phyloP scores from a whole-genome alignment of 306 rosid species.

The Pyrus communis region DNA sequence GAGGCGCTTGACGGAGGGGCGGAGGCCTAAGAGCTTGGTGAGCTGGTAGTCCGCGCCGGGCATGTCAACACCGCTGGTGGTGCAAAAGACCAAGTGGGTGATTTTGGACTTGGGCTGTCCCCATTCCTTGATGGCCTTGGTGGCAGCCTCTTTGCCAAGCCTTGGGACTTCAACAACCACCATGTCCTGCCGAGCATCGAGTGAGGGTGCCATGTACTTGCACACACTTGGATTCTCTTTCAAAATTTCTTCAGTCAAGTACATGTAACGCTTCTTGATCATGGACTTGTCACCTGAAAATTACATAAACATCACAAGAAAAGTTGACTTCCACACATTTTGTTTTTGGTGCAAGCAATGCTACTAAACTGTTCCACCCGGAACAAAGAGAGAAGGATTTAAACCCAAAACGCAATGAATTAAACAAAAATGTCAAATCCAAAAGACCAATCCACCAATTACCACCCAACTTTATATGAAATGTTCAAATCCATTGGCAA shows the following conservation, averaged over 20 bases:
- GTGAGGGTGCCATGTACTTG: conserved; percentile 55
- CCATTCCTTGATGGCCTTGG: conserved; percentile 51
- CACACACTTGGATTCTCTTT: conserved; percentile 40
- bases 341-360: not conserved
- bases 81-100: conserved; percentile 62
- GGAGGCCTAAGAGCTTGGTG: conserved; percentile 61
- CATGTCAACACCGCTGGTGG: conserved; percentile 77
- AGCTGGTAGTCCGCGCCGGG: conserved; percentile 67
- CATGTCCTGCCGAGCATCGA: conserved; percentile 70
- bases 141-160: conserved; percentile 67
- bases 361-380: no score
- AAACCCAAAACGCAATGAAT: no score
- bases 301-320: not conserved
- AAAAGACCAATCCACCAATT: no score
- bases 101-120: conserved; percentile 67
- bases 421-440: no score
- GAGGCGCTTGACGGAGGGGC: conserved; percentile 49
- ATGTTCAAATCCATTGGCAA: no score
- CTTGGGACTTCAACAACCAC: conserved; percentile 61
- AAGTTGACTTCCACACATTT: not conserved
- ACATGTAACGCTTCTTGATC: conserved; percentile 51
- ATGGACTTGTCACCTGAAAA: conserved; percentile 52
- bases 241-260: conserved; percentile 35
- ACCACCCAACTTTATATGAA: no score
- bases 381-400: no score